phyloP scores from a whole-genome alignment of 2,329 filamentous ascomycete genomes.

The Neonectria coccinea region DNA sequence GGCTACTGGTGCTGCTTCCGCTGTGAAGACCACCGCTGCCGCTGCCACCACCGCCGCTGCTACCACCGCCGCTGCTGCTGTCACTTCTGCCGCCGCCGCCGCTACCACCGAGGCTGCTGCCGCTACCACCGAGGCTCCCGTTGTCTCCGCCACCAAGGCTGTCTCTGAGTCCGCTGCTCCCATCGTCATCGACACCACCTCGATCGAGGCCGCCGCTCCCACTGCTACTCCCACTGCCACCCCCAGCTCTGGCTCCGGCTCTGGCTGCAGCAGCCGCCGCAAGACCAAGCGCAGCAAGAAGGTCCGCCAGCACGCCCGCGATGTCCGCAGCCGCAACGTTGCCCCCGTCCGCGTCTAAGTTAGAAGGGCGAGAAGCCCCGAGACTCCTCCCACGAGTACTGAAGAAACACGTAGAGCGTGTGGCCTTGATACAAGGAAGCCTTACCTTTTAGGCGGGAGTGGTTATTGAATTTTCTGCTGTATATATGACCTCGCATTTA shows the following conservation, averaged over 20 bases:
- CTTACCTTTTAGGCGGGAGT: conserved; percentile 29
- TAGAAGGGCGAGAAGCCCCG: conserved; percentile 1
- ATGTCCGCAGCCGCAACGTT: background rate
- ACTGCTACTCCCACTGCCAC: conserved; percentile 10
- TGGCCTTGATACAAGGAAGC: conserved; percentile 32
- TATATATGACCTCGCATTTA: conserved; percentile 44
- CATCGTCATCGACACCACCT: conserved; percentile 10
- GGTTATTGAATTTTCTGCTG: conserved; percentile 45
- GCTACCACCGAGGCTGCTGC: conserved; percentile 12
- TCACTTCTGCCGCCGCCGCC: conserved; percentile 26
- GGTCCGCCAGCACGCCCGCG: conserved; percentile 32
- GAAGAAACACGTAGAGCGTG: conserved; percentile 36
- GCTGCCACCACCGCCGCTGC: conserved; percentile 11
- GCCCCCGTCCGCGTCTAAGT: background rate
- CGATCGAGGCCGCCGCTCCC: conserved; percentile 33
- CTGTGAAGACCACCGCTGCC: conserved; percentile 10
- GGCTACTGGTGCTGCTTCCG: conserved; percentile 29
- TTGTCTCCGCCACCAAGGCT: conserved; percentile 25
- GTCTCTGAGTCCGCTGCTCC: conserved; percentile 3
- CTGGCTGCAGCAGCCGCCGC: conserved; percentile 29
- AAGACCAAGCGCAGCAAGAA: conserved; percentile 42
- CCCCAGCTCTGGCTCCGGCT: conserved; percentile 19
- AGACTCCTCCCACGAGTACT: conserved; percentile 14
- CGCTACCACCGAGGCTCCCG: conserved; percentile 10
- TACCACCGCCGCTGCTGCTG: conserved; percentile 14